Conservation (phyloP, 2,329 filamentous ascomycete genomes). For the Ophiostoma sp. region DNA sequence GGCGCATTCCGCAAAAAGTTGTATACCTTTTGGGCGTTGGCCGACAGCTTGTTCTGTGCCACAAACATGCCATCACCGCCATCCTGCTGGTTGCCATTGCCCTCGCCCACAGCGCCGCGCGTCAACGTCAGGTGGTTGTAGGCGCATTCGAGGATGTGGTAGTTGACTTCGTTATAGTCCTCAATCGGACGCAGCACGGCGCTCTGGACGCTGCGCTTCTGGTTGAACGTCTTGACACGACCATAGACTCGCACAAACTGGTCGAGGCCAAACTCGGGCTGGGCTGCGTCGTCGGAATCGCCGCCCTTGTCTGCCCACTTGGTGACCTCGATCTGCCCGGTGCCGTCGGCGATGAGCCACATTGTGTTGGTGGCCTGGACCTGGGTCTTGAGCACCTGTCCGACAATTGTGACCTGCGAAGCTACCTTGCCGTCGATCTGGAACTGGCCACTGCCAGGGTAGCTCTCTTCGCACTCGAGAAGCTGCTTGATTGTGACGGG, state of each 20-base stretch:
- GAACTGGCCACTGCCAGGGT: slow-evolving; percentile 64
- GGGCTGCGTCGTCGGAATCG: slow-evolving; percentile 53
- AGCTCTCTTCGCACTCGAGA: slow-evolving; percentile 71
- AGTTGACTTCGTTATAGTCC: slow-evolving; percentile 89
- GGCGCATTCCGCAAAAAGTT: slow-evolving; percentile 60
- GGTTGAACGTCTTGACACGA: slow-evolving; percentile 74
- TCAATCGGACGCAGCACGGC: slow-evolving; percentile 73
- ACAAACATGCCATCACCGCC: slow-evolving; percentile 52
- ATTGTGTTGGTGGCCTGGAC: slow-evolving; percentile 87
- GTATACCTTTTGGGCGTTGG: slow-evolving; percentile 64
- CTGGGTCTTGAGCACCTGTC: slow-evolving; percentile 81
- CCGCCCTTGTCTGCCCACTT: slow-evolving; percentile 82
- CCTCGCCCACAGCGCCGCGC: slow-evolving; percentile 53
- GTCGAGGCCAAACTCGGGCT: slow-evolving; percentile 58
- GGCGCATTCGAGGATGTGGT: slow-evolving; percentile 84
- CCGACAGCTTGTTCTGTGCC: slow-evolving; percentile 44
- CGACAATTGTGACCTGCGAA: slow-evolving; percentile 77
- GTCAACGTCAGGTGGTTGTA: slow-evolving; percentile 82
- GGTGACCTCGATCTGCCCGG: slow-evolving; percentile 85
- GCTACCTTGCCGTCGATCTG: slow-evolving; percentile 72
- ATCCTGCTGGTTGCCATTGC: slow-evolving; percentile 32
- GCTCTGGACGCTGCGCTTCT: slow-evolving; percentile 74
- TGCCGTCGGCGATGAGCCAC: slow-evolving; percentile 92
- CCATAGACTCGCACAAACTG: slow-evolving; percentile 83
- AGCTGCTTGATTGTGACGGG: slow-evolving; percentile 96